Conservation (phyloP, 2,329 filamentous ascomycete genomes). For the Tolypocladium paradoxum region DNA sequence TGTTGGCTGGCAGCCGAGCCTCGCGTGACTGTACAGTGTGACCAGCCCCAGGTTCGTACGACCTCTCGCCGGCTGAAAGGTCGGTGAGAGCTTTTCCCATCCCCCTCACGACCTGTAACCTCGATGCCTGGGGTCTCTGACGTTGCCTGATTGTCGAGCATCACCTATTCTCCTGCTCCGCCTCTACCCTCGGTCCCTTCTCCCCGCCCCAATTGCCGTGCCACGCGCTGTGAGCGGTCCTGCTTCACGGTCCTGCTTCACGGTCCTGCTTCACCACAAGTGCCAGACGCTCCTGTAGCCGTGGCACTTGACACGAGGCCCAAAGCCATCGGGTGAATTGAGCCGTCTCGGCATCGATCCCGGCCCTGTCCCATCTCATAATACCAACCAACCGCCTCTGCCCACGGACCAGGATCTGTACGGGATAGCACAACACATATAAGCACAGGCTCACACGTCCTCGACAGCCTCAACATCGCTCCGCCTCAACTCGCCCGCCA, state of each 20-base stretch:
- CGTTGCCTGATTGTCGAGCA: neutral
- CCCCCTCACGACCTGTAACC: too few relatives aligned
- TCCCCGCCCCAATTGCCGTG: neutral
- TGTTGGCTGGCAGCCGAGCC: too few relatives aligned
- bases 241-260: too few relatives aligned
- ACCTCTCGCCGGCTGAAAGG: too few relatives aligned
- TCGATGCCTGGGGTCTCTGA: too few relatives aligned
- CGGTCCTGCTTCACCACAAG: too few relatives aligned
- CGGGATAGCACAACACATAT: neutral
- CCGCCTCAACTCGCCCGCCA: conserved; percentile 16
- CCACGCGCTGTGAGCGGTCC: neutral
- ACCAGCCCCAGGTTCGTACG: too few relatives aligned
- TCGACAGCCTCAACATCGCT: neutral
- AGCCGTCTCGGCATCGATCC: neutral
- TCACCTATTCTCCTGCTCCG: neutral
- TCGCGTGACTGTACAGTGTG: too few relatives aligned
- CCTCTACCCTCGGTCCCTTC: neutral
- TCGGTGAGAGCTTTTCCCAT: too few relatives aligned
- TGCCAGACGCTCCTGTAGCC: neutral
- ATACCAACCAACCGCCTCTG: too few relatives aligned
- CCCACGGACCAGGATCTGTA: too few relatives aligned
- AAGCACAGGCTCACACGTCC: neutral
- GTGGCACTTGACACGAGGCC: neutral
- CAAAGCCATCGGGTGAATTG: neutral
- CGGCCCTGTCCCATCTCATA: neutral